phyloP scores from a whole-genome alignment of 1,284 basidiomycete genomes.

The Ceraceosorus bombacis region DNA sequence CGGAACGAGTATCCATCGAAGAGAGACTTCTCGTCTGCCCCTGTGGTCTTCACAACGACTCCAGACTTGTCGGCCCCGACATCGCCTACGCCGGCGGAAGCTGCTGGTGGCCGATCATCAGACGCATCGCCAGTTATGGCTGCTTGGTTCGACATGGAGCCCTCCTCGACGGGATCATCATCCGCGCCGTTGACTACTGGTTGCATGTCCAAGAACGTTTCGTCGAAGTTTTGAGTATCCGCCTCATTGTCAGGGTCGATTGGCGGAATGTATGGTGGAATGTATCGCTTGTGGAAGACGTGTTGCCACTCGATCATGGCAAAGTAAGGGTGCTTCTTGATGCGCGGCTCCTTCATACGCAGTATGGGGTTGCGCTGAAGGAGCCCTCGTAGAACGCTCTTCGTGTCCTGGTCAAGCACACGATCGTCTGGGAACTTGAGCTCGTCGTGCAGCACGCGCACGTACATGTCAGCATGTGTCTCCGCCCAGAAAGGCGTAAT shows the following conservation, averaged over 20 bases:
- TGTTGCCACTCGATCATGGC: conserved; percentile 91
- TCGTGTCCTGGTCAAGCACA: conserved; percentile 85
- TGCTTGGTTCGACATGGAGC: too few relatives aligned
- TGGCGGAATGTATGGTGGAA: conserved; percentile 92
- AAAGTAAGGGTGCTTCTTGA: conserved; percentile 92
- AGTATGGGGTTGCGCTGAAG: conserved; percentile 84
- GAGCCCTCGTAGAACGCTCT: conserved; percentile 85
- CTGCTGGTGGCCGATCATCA: conserved; percentile 11
- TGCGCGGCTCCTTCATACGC: conserved; percentile 80
- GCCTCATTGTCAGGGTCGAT: conserved; percentile 85
- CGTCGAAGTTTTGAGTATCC: conserved; percentile 96
- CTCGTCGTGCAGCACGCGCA: conserved; percentile 76
- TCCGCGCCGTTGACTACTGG: conserved; percentile 26
- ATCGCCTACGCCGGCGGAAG: conserved; percentile 12
- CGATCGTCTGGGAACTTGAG: conserved; percentile 79
- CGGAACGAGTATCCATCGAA: conserved; percentile 44
- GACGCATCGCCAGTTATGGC: neutral
- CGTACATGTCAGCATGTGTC: conserved; percentile 91
- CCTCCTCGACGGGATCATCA: conserved; percentile 8
- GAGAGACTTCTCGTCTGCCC: conserved; percentile 22
- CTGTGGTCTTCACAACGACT: conserved; percentile 7
- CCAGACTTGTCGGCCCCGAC: conserved; percentile 13
- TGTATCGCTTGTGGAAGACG: conserved; percentile 87
- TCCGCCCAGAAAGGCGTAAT: conserved; percentile 90
- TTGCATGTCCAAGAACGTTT: conserved; percentile 81